Percentiles rank a stretch among this genome's conserved stretches.
Conservation (phyloP, 1,284 basidiomycete genomes). For the Coniferiporia sulphurascens region DNA sequence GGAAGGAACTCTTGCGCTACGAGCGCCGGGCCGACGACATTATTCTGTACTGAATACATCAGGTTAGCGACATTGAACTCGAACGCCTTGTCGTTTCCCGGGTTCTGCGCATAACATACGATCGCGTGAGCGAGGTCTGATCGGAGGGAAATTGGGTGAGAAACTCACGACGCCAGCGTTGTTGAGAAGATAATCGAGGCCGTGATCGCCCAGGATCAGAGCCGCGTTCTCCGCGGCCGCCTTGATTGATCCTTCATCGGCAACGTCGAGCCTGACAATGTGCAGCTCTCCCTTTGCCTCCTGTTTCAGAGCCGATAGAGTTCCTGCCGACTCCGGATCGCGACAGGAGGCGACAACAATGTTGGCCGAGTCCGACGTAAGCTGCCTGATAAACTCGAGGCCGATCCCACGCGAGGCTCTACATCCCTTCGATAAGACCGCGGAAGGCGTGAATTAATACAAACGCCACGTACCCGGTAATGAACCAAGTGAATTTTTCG, state of each 20-base stretch:
- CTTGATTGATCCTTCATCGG: conserved; percentile 27
- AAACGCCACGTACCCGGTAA: conserved; percentile 9
- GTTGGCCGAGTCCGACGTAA: conserved; percentile 30
- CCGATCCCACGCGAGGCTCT: conserved; percentile 40
- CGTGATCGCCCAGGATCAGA: conserved; percentile 26
- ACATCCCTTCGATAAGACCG: neutral
- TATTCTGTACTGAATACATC: conserved; percentile 25
- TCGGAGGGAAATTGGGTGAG: neutral
- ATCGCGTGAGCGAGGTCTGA: neutral
- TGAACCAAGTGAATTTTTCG: conserved; percentile 9
- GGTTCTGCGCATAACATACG: conserved; percentile 18
- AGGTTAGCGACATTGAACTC: conserved; percentile 22
- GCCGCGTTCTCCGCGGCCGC: conserved; percentile 24
- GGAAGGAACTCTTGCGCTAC: conserved; percentile 29
- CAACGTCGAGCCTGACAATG: conserved; percentile 32
- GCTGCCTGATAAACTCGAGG: conserved; percentile 34
- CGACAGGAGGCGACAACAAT: conserved; percentile 37
- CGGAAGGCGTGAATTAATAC: neutral
- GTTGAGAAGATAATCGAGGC: conserved; percentile 37
- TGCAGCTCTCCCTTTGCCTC: conserved; percentile 28
- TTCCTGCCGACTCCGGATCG: conserved; percentile 28
- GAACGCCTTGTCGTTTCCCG: conserved; percentile 26
- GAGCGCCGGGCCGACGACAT: conserved; percentile 32
- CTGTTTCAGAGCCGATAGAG: conserved; percentile 26
- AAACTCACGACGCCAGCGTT: conserved; percentile 35